These are phyloP conservation scores for Yamadazyma atmosphaerica DNA, from an alignment of 1,139 yeast species.

Conservation along the genomic window DNA sequence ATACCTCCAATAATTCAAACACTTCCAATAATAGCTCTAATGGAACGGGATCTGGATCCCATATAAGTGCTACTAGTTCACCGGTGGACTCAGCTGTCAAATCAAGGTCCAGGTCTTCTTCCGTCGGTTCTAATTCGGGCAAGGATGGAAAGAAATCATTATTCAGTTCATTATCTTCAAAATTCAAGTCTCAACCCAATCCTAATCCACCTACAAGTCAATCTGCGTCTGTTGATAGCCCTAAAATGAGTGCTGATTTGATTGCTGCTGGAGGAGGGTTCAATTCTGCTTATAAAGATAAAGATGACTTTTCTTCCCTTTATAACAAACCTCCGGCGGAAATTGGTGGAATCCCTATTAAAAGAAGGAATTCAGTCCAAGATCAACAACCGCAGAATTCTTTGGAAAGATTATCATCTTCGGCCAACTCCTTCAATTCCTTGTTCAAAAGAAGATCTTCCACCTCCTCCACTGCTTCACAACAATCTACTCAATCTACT, in stretches of 20 bases:
- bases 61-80: constrained; percentile 8
- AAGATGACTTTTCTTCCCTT: constrained; percentile 7
- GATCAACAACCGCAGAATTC: constrained; percentile 7
- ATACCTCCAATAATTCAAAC: constrained; percentile 1
- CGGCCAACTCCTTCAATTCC: constrained; percentile 14
- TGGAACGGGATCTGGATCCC: background rate
- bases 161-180: constrained; percentile 55
- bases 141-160: constrained; percentile 34
- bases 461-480: constrained; percentile 12
- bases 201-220: constrained; percentile 3
- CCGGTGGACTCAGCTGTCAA: constrained; percentile 8
- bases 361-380: constrained; percentile 12
- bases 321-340: constrained; percentile 17
- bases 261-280: constrained; percentile 8
- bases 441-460: constrained; percentile 18
- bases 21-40: background rate
- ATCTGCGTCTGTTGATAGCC: constrained; percentile 8
- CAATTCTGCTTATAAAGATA: constrained; percentile 3
- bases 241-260: constrained; percentile 8
- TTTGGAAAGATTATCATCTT: constrained; percentile 11
- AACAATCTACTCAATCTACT: constrained; percentile 13
- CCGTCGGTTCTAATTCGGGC: constrained; percentile 15
- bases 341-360: constrained; percentile 14
- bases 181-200: constrained; percentile 36
- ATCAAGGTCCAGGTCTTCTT: constrained; percentile 14